A percentile compares a stretch with the other conserved stretches of the same genome.
Evolutionary conservation across 371 early-diverging fungal genomes (phyloP).

Genomic region (Mortierella sp.): DNA sequence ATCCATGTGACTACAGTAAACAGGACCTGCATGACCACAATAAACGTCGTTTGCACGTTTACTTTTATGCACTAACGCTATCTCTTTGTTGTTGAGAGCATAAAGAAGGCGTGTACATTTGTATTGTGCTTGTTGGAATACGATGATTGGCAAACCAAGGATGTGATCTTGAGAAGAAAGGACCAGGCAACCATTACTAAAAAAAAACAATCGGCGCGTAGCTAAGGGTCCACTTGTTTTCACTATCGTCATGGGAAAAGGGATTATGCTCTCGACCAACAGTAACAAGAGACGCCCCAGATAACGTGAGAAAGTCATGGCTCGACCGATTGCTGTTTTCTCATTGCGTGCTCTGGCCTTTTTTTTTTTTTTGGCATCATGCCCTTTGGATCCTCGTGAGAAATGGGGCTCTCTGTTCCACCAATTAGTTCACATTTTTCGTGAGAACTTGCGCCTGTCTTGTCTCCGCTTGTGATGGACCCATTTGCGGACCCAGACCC

Average conservation of each 20-base stretch:
- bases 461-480: background rate
- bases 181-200: background rate
- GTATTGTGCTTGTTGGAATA: background rate
- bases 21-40: background rate
- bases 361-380: background rate
- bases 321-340: background rate
- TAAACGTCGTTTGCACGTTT: background rate
- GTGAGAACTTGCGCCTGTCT: background rate
- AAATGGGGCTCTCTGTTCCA: background rate
- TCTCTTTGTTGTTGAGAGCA: background rate
- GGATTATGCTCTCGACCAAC: conserved; percentile 1
- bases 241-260: background rate
- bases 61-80: background rate
- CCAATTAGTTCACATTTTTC: background rate
- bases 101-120: background rate
- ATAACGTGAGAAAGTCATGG: background rate
- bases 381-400: background rate
- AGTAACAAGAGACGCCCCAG: background rate
- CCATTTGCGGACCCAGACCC: background rate
- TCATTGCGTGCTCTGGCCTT: background rate
- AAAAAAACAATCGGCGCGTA: background rate
- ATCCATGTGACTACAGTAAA: background rate
- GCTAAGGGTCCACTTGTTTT: background rate
- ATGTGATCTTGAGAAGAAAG: background rate
- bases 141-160: background rate